These are phyloP conservation scores for Solanum hybrid DNA, from an alignment of 305 asterid genomes.

Conservation along the genomic window DNA sequence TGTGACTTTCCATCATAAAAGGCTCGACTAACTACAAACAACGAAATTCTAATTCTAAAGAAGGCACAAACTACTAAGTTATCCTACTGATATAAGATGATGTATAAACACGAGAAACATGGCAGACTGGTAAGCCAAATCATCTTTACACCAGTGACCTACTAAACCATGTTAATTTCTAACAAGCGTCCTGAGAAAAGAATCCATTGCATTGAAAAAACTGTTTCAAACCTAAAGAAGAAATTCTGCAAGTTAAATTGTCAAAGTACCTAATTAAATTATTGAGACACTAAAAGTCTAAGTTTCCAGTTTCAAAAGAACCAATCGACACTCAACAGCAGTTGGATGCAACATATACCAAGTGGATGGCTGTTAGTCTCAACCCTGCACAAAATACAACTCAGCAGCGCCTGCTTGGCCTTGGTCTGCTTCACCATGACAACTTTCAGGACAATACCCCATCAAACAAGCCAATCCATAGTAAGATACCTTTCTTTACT, in stretches of 20 bases:
- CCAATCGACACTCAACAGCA: not conserved
- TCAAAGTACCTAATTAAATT: not conserved
- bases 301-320: not conserved
- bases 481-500: conserved; percentile 25
- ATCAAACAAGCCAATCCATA: conserved; percentile 28
- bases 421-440: conserved; percentile 23
- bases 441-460: conserved; percentile 21
- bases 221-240: conserved; percentile 1
- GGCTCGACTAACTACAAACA: not conserved
- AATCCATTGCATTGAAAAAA: not conserved
- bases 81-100: not conserved
- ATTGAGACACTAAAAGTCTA: not conserved
- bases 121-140: not conserved
- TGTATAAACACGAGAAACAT: not conserved
- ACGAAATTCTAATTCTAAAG: not conserved
- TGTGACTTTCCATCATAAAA: not conserved
- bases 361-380: conserved; percentile 16
- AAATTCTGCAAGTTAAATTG: not conserved
- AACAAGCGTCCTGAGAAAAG: not conserved
- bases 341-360: conserved; percentile 19
- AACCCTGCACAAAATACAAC: conserved; percentile 16
- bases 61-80: not conserved
- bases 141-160: not conserved
- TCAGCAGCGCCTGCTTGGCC: conserved; percentile 24
- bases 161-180: not conserved